Evolutionary conservation across 1,284 basidiomycete species (phyloP), one percentile per base, ranked within the genome.

Genomic region (Leccinum pachyderme): DNA sequence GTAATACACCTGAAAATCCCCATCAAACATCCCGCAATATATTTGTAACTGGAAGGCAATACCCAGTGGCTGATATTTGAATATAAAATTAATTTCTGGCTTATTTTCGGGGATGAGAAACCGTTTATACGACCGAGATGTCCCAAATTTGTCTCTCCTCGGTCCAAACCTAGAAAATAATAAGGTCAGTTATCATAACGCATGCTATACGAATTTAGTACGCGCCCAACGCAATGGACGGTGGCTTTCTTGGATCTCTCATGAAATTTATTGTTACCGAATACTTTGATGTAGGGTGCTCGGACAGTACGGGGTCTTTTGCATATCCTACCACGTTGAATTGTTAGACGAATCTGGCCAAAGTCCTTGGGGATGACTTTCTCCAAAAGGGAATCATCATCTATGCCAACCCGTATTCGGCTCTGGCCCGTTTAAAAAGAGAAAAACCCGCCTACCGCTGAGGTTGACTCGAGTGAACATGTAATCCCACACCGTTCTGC

Each of bases 371-470:
- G 45, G 7, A 49, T 25, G 11, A n/a, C 31, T 35, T 58, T 49
- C n/a, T 52, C 45, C 27, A 66, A 31, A 32, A 68, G 47, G 8
- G 48, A 50, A 29, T 64, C 64, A 8, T 66, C 65, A 39, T 67
- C 57, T 67, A 18, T 44, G 35, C 13, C 15, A 18, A 18, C 31
- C 25, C 28, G 18, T 29, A 7, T 31, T 45, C 43, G 27, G n/a
- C 43, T 43, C 13, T 27, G 43, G n/a, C 43, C 25, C 28, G 7
- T 29, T 28, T 18, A 13, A 18, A 45, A 31, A 9, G 13, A 11
- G 7, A 11, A 7, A 3, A 27, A 18, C 18, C 25, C 2, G 8
- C 53, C 32, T 29, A 56, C 61, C 63, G 18, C 47, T 58, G 11
- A 66, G 53, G 46, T 60, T 51, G 44, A 58, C 46, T 4, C 47